Base-by-base conservation (phyloP, 495 filamentous ascomycete genomes). In the Neurospora intermedia region DNA sequence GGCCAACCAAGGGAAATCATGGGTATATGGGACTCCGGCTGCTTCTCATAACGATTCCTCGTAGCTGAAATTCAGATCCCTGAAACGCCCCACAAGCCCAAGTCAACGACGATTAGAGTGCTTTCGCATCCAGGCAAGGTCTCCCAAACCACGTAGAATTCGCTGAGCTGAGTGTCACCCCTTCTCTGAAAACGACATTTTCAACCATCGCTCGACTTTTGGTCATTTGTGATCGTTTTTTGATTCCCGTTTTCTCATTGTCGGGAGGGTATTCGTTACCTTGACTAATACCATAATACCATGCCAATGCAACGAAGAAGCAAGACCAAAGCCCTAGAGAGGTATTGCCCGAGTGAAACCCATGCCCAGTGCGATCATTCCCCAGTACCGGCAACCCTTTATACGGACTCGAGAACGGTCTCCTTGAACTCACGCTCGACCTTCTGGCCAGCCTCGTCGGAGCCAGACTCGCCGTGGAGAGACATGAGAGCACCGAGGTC, bases 371-470 rank as follows among this genome's bases (percentile, higher is more conserved):
- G 83, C 83, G 81, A 82, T 78, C 80, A 80, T 59, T 59, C 54
- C 75, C 77, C 76, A 81, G 79, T 79, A 83, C 76, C 79, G 79
- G 75, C 69, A 77, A 78, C 81, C 80, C 82, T 85, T 92, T 92
- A 99, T 86, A 99, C 95, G 77, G 85, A 89, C 83, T 97, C 93
- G 79, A 98, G 89, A 81, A 97, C 93, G 79, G 86, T 88, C 89
- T 99, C 96, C 91, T 97, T 97, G 92, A 98, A 99, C 87, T 99
- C 96, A 77, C 93, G 89, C 90, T 97, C 95, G 76, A 98, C 93
- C 92, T 97, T 98, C 85, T 98, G 94, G 77, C 96, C 96, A 83
- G 92, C 88, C 85, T 99, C 96, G 83, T 99, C 96, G 77, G 93
- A 94, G 78, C 90, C 91, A 62, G 95, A 94, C 89, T 99, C 96